A percentile compares a stretch with the other conserved stretches of the same genome.
phyloP scores from a whole-genome alignment of 352 stramenopile species.

The Pythium diclinum region DNA sequence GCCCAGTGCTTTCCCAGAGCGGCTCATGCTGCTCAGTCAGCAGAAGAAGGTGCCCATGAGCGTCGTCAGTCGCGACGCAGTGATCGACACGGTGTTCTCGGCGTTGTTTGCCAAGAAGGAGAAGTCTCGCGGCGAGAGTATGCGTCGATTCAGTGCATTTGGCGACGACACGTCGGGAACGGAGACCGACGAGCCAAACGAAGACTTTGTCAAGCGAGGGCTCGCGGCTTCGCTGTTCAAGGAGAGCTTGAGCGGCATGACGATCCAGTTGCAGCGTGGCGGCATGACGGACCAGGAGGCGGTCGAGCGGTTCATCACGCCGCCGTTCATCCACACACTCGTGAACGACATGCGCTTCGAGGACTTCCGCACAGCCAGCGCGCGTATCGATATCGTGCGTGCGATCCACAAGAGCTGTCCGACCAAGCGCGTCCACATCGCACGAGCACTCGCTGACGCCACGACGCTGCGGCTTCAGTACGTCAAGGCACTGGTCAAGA shows the following conservation, averaged over 20 bases:
- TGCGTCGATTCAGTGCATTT: conserved; percentile 51
- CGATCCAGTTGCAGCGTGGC: conserved; percentile 26
- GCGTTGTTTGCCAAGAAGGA: conserved; percentile 61
- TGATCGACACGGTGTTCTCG: conserved; percentile 81
- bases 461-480: conserved; percentile 68
- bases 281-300: conserved; percentile 44
- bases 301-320: conserved; percentile 72
- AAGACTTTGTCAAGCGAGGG: conserved; percentile 81
- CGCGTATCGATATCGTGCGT: conserved; percentile 74
- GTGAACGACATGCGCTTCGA: conserved; percentile 82
- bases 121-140: conserved; percentile 11
- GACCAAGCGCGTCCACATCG: conserved; percentile 62
- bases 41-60: conserved; percentile 75
- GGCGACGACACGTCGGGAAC: conserved; percentile 66
- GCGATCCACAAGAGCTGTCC: conserved; percentile 84
- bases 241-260: conserved; percentile 40
- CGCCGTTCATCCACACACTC: conserved; percentile 71
- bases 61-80: conserved; percentile 70
- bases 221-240: conserved; percentile 77
- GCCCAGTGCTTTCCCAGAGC: conserved; percentile 63
- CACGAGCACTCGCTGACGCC: conserved; percentile 67
- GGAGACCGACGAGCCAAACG: conserved; percentile 78
- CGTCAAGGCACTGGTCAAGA: conserved; percentile 44
- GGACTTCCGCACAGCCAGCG: conserved; percentile 82
- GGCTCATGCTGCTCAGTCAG: conserved; percentile 71